Base-by-base conservation (phyloP, 2,329 filamentous ascomycete genomes). In the Aspergillus niger region DNA sequence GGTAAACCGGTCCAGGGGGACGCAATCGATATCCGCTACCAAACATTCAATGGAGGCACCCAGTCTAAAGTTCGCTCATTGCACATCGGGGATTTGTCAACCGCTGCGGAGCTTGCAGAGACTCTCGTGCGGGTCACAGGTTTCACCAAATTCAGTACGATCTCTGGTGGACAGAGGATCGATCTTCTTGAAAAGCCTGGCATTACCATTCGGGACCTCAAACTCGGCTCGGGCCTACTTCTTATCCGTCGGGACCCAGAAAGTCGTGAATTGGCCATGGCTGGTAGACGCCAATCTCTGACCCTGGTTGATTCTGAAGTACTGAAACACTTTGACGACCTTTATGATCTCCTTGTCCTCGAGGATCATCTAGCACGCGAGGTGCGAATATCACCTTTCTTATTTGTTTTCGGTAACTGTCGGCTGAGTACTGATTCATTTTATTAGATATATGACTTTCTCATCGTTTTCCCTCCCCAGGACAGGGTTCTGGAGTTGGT, bases 331-430 rank as follows among this genome's bases (percentile, higher is more conserved):
- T 96, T 97, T 69, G 85, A 91, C 57, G 88, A 94, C 62, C 78
- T 99, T 24, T 97, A 95, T 83, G 85, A 86, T 47, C 90, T 94
- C 69, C 82, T 98, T 57, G 86, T 87, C 64, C 85, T 93, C 77
- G 85, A 91, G 48, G 88, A 93, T 60, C 81, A 79, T 53, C 79
- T 92, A 44, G 87, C 90, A 6, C 81, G 84, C 70, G 87, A 91
- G 80, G 88, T 89, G 80, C 66, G 76, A 2, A 50, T 7, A 30
- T 26, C 8, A 20, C 8, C 4, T 20, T 20, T 20, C 20, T 20
- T 20, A 20, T 20, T 20, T 20, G 20, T 20, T 20, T 20, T 20
- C 20, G 20, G 20, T 20, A 20, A 20, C 20, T 20, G 20, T 20
- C 20, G 20, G 20, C 20, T 20, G 20, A 20, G 20, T 28, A 50